phyloP scores from a whole-genome alignment of 345 rosid species.

The Arabis hirsuta region DNA sequence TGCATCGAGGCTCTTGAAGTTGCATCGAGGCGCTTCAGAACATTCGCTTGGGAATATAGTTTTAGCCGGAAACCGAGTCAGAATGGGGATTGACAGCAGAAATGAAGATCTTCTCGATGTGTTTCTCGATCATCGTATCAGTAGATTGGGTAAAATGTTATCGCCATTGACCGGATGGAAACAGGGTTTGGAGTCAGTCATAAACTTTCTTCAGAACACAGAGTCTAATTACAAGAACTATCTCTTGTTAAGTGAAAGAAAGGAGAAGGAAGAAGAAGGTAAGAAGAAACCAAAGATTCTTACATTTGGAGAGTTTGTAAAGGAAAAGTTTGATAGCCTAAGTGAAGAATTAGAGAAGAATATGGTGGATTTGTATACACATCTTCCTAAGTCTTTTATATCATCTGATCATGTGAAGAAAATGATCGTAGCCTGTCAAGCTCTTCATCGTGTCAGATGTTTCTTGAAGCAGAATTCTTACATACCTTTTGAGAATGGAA shows the following conservation, averaged over 20 bases:
- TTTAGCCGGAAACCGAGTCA: conserved; percentile 41
- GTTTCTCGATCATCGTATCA: conserved; percentile 49
- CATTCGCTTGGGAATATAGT: conserved; percentile 44
- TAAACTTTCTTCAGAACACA: conserved; percentile 30
- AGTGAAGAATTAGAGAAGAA: conserved; percentile 22
- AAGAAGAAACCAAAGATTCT: conserved; percentile 15
- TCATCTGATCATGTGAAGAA: conserved; percentile 32
- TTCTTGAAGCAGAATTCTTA: not conserved
- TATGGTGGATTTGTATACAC: conserved; percentile 41
- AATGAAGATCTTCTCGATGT: conserved; percentile 37
- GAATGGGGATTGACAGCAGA: conserved; percentile 38
- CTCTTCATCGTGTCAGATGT: conserved; percentile 18
- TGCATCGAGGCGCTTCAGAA: conserved; percentile 10
- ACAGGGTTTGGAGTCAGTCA: conserved; percentile 33
- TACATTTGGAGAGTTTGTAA: conserved; percentile 33
- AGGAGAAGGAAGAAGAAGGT: not conserved
- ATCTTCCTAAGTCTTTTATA: conserved; percentile 42
- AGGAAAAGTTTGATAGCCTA: not conserved
- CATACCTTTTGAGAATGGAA: not conserved
- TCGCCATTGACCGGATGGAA: conserved; percentile 35
- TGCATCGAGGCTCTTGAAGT: conserved; percentile 37
- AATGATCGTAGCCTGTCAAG: conserved; percentile 30
- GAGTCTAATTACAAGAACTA: conserved; percentile 18
- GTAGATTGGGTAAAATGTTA: not conserved
- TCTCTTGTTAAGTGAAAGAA: not conserved